Evolutionary conservation across 192 early-diverging fungal species (phyloP), one percentile per base, ranked within the genome.

Genomic region (Dimargaris verticillata): DNA sequence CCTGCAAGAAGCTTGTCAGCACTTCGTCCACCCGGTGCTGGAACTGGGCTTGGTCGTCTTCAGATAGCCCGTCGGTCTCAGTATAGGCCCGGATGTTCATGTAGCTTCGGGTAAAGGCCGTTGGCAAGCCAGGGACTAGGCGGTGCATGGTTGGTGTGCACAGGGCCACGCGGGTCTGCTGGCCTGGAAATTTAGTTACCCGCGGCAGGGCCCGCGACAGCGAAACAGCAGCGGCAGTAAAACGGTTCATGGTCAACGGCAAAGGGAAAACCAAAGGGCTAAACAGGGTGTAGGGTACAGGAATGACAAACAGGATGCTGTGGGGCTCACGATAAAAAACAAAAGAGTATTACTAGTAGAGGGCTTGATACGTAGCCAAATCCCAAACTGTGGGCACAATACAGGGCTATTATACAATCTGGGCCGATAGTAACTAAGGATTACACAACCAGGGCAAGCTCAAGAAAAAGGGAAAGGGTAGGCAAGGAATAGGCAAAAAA

Each of bases 21-120:
- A 58, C 55, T 17, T 58, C 15, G 55, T 58, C 55, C 5, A 58
- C 55, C 55, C 55, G 55, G 29, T 58, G 28, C 41, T 58, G 55
- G 55, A 58, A 58, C 12, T 33, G 55, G 41, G 55, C 29, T 18
- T 14, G 22, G 29, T 58, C 55, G 25, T 28, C 55, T 38, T 28
- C 55, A 33, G 25, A n/a, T 33, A 58, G 28, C 15, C 22, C 29
- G 38, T 58, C 55, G 9, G 18, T 1, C 18, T 15, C 55, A 15
- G 55, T 58, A 33, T 58, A 58, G 15, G 25, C 55, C 2, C 15
- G 15, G 22, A 58, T 58, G 41, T 58, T 58, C 55, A 58, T 58
- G 29, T 58, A 58, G 10, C 28, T n/a, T 14, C 55, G 55, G 22
- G 22, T 18, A 0, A 38, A 0, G 41, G 28, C 17, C 6, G 20